Base-by-base conservation (phyloP, 768 basidiomycete species). In the Kwoniella mangroviensis region DNA sequence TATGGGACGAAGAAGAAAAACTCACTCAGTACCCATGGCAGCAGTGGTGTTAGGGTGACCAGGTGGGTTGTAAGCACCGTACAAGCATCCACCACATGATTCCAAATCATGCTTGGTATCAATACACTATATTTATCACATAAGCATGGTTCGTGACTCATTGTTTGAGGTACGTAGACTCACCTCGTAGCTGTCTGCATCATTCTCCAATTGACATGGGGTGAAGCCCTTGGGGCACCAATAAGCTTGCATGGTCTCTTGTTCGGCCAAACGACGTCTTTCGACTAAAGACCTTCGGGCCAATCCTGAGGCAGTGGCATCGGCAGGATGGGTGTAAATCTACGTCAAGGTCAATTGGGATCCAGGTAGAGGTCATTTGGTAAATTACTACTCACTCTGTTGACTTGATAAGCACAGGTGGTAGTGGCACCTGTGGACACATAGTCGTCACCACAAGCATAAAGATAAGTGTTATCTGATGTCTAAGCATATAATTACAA, bases 71-170 rank as follows among this genome's bases (percentile, higher is more conserved):
- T 60, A 60, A 0, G 58, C 34, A 26, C 45, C 45, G 17, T 63
- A 51, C 24, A 63, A n/a, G 21, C 62, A 63, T 12, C 62, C 62
- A n/a, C 62, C 62, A 21, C 62, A 63, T 11, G 62, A 63, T 40
- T 63, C 62, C 0, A 63, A 45, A 24, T 63, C 62, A 22, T 49
- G 52, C 49, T 42, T 49, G 34, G 62, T 63, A 21, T 63, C 62
- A 10, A 63, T 42, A 13, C 62, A 63, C 62, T 63, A 45, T 17
- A 41, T 22, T 28, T 11, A 21, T 42, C 0, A 1, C 34, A 26
- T 60, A 11, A 60, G 34, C 34, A 26, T 41, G 22, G 40, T 26
- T 15, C 6, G 24, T 40, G 17, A 28, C 28, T 26, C 40, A 12
- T 4, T 6, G 56, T 41, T 12, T 10, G 26, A 21, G n/a, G n/a